Evolutionary conservation across 257 asterid genomes (phyloP), one percentile per base, ranked within the genome.

Genomic region (Echium plantagineum): DNA sequence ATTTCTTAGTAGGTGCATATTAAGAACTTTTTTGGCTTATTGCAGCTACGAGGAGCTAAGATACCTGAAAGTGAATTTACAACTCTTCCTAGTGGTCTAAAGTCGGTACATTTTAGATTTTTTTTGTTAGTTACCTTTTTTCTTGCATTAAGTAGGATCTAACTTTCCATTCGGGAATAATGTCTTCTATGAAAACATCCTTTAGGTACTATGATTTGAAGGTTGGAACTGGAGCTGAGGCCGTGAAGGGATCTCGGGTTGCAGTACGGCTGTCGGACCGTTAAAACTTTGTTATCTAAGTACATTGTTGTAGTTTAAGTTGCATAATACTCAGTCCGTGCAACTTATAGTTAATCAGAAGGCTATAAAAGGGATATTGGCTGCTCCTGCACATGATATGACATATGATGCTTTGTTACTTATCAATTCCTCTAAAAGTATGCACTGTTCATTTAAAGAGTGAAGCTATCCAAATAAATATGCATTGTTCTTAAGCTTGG

Each of bases 211-310:
- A 88, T 62, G 98, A 88, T 77, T 67, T 91, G 83, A 91, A 88
- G 75, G 83, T 88, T 22, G 98, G 98, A 22, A 70, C 71, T 22
- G 98, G 98, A 72, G 58, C 78, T 52, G 74, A 82, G 80, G 98
- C 94, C 63, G 95, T 80, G 55, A 85, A 85, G 81, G 98, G 98
- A 80, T 91, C 98, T 72, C 96, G 95, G 84, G 98, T 91, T 70
- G 98, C 96, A 76, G 98, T 88, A 88, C 71, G 98, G 72, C 77
- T 77, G 85, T 76, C 77, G 80, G 81, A 77, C 86, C 72, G 86
- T 81, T 76, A 70, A 77, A 71, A 28, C 24, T 66, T 80, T 63
- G 68, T 67, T 80, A 69, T 82, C 78, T 69, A 65, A 70, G 73
- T 81, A 68, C 75, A 67, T 71, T 47, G 63, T 55, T 66, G 69